Evolutionary conservation across 2,329 filamentous ascomycete species (phyloP), one percentile per base, ranked within the genome.

Genomic region (Nemania diffusa): DNA sequence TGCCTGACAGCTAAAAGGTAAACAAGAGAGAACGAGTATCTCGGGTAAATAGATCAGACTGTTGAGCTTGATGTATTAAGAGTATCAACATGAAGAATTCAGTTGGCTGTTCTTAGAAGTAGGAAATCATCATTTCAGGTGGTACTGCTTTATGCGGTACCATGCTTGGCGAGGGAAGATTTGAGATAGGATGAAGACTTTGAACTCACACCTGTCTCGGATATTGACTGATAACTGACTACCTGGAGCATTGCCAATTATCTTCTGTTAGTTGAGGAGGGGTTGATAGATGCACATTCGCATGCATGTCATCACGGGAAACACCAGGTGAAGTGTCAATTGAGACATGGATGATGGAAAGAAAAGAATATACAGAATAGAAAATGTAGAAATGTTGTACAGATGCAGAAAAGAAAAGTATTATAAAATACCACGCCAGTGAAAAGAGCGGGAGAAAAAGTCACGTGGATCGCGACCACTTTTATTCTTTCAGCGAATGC

Each of bases 91-190:
- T 84, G 73, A 77, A 75, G 70, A 74, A 80, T 88, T 89, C 85
- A 85, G 87, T 87, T 88, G 87, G 87, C 86, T 86, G 87, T 89
- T 89, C 86, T 88, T 88, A 87, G 64, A 68, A 86, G 81, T 82
- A 85, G 81, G 76, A 72, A 81, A 79, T 89, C 86, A 89, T 89
- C 86, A 75, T 74, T 50, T 52, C 46, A 64, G 17, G 29, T 50
- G 20, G 11, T 29, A 40, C 34, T 40, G 34, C 34, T 7, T 40
- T 15, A 8, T 50, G 20, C 46, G 3, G 11, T 29, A 51, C n/a
- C 2, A n/a, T 7, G 2, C 20, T 46, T 46, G 42, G 20, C 6
- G 11, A 22, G 42, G n/a, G 42, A n/a, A 11, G 11, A 46, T n/a
- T n/a, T n/a, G 20, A 46, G 20, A 22, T 13, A 24, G n/a, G 9